Conservation (phyloP, 176 grass and related monocot genomes). For the Musa troglodytarum region DNA sequence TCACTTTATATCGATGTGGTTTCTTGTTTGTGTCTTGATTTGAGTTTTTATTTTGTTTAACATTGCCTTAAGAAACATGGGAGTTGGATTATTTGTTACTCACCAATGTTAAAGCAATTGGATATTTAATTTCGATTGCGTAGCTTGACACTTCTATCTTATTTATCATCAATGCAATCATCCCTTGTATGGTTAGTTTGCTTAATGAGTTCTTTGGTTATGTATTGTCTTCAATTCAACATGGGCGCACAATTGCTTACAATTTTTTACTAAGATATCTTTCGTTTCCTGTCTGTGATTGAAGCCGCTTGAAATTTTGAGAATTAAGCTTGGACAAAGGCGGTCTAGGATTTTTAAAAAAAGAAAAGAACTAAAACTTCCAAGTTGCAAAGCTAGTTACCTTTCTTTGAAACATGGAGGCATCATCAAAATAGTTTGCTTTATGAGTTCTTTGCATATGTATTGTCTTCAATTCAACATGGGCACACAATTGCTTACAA, state of each 20-base stretch:
- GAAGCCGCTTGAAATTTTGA: background rate
- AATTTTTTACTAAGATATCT: background rate
- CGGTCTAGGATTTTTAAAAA: background rate
- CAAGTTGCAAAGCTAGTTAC: background rate
- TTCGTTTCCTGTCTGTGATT: background rate
- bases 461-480: background rate
- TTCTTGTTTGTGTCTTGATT: constrained; percentile 70
- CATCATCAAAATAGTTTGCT: background rate
- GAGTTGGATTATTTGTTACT: background rate
- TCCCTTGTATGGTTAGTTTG: background rate
- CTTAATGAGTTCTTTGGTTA: background rate
- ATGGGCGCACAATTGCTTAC: background rate
- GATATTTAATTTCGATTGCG: background rate
- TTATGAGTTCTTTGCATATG: background rate
- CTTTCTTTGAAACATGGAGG: background rate
- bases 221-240: background rate
- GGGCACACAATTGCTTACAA: background rate
- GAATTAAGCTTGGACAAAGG: background rate
- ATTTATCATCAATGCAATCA: background rate
- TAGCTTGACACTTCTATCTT: background rate
- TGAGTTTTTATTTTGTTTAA: background rate
- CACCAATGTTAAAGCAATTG: background rate
- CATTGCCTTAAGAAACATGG: background rate
- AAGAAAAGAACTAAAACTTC: background rate
- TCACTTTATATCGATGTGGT: constrained; percentile 61